Conservation (phyloP, 352 stramenopile species). For the Globisporangium polare region DNA sequence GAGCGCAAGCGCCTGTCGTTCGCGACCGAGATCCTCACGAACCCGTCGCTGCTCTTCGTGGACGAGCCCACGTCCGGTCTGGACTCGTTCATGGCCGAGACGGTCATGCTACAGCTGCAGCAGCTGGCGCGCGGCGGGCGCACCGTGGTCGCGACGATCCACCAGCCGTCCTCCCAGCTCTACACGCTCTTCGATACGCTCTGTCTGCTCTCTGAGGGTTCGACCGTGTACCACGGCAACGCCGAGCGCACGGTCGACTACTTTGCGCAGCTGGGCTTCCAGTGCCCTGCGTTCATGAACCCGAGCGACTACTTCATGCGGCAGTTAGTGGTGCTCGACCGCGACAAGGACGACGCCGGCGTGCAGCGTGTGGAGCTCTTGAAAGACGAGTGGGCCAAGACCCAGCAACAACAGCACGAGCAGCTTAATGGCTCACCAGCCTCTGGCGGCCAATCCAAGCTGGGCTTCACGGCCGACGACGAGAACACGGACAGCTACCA, state of each 20-base stretch:
- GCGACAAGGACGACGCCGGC: conserved; percentile 26
- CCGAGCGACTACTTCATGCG: conserved; percentile 65
- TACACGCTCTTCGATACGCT: too few species aligned
- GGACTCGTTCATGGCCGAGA: conserved; percentile 55
- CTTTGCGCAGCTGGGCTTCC: conserved; percentile 46
- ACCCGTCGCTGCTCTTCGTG: conserved; percentile 77
- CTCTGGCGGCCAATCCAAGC: too few species aligned
- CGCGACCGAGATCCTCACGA: conserved; percentile 79
- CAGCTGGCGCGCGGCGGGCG: conserved; percentile 72
- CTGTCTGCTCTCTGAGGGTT: conserved; percentile 37
- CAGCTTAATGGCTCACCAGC: too few species aligned
- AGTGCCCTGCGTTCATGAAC: conserved; percentile 56
- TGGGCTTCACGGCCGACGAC: too few species aligned
- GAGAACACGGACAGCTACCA: too few species aligned
- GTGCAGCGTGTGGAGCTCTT: conserved; percentile 25
- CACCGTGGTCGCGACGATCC: conserved; percentile 71
- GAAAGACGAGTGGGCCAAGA: conserved; percentile 30
- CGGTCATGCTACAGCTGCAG: conserved; percentile 42
- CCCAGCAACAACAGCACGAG: too few species aligned
- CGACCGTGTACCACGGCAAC: conserved; percentile 54
- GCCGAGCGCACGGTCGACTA: conserved; percentile 50
- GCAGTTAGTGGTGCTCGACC: conserved; percentile 44
- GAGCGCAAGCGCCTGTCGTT: conserved; percentile 74
- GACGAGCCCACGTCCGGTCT: conserved; percentile 79
- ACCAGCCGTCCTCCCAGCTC: too few species aligned